Conservation (phyloP, 495 filamentous ascomycete species). For the Hypoxylon crocopeplum region DNA sequence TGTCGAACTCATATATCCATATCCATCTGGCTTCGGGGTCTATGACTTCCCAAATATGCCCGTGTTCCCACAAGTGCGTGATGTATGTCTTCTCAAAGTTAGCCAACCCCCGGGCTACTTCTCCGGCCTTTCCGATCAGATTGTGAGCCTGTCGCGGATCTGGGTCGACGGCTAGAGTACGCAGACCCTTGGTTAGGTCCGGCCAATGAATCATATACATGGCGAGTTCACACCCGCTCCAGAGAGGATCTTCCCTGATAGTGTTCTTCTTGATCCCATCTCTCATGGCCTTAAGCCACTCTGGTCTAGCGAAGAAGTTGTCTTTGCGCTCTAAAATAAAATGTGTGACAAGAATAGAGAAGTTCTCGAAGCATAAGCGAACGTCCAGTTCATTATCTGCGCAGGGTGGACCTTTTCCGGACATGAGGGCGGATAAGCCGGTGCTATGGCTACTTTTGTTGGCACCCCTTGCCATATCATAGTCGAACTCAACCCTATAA, state of each 20-base stretch:
- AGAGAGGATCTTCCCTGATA: not conserved
- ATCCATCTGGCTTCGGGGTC: not conserved
- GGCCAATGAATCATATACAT: not conserved
- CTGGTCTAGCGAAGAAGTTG: not conserved
- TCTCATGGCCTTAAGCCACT: not conserved
- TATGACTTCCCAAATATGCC: not conserved
- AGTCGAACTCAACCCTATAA: slow-evolving; percentile 4
- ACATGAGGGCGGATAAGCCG: not conserved
- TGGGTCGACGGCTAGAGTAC: not conserved
- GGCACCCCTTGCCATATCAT: not conserved
- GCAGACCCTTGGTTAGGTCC: not conserved
- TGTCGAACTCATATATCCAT: not conserved
- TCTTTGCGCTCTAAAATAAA: not conserved
- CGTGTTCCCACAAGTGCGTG: not conserved
- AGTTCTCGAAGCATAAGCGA: not conserved
- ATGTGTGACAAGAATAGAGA: not conserved
- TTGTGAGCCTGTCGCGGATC: not conserved
- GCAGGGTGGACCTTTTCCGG: not conserved
- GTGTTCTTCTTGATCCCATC: not conserved
- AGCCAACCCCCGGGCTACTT: not conserved
- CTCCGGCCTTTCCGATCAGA: not conserved
- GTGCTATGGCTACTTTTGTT: not conserved
- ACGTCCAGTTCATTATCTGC: not conserved
- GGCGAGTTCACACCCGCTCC: not conserved
- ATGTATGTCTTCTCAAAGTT: not conserved